phyloP scores from a whole-genome alignment of 1,139 yeast genomes.

The Candida neerlandica region DNA sequence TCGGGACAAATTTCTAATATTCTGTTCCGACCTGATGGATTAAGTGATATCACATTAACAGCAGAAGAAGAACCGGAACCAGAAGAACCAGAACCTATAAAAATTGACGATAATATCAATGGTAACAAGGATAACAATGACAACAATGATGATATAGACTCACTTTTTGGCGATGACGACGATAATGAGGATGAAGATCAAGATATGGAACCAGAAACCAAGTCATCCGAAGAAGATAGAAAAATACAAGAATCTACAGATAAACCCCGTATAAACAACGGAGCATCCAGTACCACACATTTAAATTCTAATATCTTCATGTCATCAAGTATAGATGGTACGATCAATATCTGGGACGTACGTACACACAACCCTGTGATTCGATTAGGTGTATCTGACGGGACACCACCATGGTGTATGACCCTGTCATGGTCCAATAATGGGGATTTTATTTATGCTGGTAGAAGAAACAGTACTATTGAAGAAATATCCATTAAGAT shows the following conservation, averaged over 20 bases:
- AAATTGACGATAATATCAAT: neutral
- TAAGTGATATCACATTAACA: constrained; percentile 36
- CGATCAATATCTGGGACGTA: constrained; percentile 80
- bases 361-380: constrained; percentile 55
- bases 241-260: constrained; percentile 26
- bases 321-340: constrained; percentile 85
- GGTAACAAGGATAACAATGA: constrained; percentile 7
- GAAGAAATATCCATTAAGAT: constrained; percentile 80
- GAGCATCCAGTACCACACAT: constrained; percentile 24
- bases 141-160: constrained; percentile 26
- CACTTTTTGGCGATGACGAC: constrained; percentile 14
- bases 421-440: constrained; percentile 88
- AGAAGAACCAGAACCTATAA: constrained; percentile 4
- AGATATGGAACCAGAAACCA: constrained; percentile 7
- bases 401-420: constrained; percentile 94
- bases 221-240: constrained; percentile 19
- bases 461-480: constrained; percentile 85
- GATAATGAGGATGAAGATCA: constrained; percentile 47
- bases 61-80: constrained; percentile 4
- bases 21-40: constrained; percentile 77
- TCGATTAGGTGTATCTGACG: constrained; percentile 58
- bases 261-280: constrained; percentile 19
- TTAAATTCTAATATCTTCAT: constrained; percentile 64
- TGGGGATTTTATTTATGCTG: constrained; percentile 80
- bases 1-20: constrained; percentile 81